Evolutionary conservation across 208 protist species (phyloP).

Genomic region (Trypanosomatidae sp.): DNA sequence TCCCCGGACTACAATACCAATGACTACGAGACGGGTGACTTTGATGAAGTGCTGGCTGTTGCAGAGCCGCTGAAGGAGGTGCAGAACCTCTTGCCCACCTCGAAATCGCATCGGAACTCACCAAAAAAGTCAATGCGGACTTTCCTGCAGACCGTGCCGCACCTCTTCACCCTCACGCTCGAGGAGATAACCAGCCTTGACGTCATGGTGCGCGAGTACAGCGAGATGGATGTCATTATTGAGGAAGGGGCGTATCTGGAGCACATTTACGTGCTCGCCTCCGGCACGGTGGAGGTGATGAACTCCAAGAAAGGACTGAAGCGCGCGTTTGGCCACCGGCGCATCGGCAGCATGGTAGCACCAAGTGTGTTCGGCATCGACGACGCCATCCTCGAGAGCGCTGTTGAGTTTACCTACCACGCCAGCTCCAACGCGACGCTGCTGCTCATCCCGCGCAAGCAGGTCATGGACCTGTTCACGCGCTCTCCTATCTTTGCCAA

Average conservation of each 20-base stretch:
- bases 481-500: constrained; percentile 77
- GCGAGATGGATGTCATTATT: constrained; percentile 80
- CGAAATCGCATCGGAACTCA: background rate
- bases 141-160: constrained; percentile 75
- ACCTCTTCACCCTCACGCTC: constrained; percentile 65
- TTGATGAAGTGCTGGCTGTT: constrained; percentile 23
- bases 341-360: constrained; percentile 71
- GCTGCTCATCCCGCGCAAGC: constrained; percentile 67
- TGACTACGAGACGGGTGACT: constrained; percentile 9
- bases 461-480: constrained; percentile 63
- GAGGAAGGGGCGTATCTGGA: constrained; percentile 63
- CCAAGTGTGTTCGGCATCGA: constrained; percentile 82
- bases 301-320: constrained; percentile 74
- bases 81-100: constrained; percentile 15
- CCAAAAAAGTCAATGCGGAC: constrained; percentile 46
- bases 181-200: constrained; percentile 57
- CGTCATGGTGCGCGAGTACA: constrained; percentile 83
- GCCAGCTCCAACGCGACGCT: constrained; percentile 64
- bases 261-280: constrained; percentile 82
- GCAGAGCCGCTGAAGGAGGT: constrained; percentile 32
- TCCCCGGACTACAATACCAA: constrained; percentile 18
- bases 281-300: constrained; percentile 84
- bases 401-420: constrained; percentile 79
- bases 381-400: constrained; percentile 73
- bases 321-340: constrained; percentile 69